These are phyloP conservation scores for Botrytis squamosa DNA, from an alignment of 2,329 filamentous ascomycete genomes.

Conservation along the genomic window DNA sequence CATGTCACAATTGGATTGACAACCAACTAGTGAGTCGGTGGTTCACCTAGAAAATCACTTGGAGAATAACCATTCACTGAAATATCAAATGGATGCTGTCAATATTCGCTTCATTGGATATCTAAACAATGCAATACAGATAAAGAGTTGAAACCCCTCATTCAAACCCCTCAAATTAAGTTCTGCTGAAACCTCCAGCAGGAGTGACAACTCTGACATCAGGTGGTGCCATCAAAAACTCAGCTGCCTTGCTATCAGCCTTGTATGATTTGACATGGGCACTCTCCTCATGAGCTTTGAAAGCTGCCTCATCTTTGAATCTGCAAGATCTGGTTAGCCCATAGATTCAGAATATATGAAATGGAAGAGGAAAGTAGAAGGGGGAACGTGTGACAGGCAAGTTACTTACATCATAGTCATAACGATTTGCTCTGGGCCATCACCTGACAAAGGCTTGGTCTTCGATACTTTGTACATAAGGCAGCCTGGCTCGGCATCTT, in stretches of 20 bases:
- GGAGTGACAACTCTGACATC: neutral
- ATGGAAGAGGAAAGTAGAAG: neutral
- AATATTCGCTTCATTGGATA: neutral
- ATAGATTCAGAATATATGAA: too few species aligned
- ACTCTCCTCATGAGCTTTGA: slow-evolving; percentile 11
- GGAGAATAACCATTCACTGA: neutral
- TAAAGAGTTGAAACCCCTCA: slow-evolving; percentile 29
- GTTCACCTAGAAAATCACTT: neutral
- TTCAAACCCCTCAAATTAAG: neutral
- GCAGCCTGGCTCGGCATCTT: slow-evolving; percentile 1
- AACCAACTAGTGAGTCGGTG: neutral
- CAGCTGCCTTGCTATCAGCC: neutral
- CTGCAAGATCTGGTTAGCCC: neutral
- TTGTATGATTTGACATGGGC: neutral
- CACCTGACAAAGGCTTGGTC: neutral
- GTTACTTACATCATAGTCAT: slow-evolving; percentile 7
- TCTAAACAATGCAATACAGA: neutral
- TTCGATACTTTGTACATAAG: slow-evolving; percentile 11
- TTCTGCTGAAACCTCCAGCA: slow-evolving; percentile 4
- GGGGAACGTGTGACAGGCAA: neutral
- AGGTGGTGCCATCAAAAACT: neutral
- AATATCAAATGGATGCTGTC: neutral
- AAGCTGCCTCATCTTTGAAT: slow-evolving; percentile 9
- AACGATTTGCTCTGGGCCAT: slow-evolving; percentile 12
- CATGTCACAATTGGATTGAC: neutral